Conservation (phyloP, 768 basidiomycete genomes). For the Termitomyces bulborhizus region DNA sequence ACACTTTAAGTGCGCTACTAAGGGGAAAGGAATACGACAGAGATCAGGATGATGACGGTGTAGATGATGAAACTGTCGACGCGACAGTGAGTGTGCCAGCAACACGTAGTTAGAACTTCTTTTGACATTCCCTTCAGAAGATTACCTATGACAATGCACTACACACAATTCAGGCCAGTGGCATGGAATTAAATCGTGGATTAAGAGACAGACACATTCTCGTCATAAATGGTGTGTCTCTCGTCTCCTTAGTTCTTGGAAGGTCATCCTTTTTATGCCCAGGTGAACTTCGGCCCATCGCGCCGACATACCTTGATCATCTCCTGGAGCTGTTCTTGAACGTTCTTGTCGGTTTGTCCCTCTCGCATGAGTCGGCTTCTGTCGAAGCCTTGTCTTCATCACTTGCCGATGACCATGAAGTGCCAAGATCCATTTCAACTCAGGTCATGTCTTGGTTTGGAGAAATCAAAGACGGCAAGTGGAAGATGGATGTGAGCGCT, state of each 20-base stretch:
- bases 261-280: background rate
- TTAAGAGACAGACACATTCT: constrained; percentile 69
- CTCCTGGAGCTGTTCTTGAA: constrained; percentile 76
- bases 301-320: constrained; percentile 55
- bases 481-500: constrained; percentile 59
- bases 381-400: constrained; percentile 53
- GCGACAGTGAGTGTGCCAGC: constrained; percentile 6
- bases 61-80: constrained; percentile 13
- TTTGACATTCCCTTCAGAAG: constrained; percentile 1
- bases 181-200: constrained; percentile 60
- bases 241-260: background rate
- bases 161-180: constrained; percentile 74
- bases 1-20: constrained; percentile 57
- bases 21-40: constrained; percentile 70
- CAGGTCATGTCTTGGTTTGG: constrained; percentile 89
- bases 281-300: constrained; percentile 74
- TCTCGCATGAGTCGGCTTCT: constrained; percentile 44
- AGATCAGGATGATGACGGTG: constrained; percentile 38
- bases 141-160: constrained; percentile 59
- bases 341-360: constrained; percentile 57
- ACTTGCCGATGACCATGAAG: constrained; percentile 69
- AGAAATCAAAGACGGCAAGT: constrained; percentile 41
- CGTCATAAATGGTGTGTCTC: constrained; percentile 53
- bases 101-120: background rate
- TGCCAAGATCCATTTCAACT: constrained; percentile 49